Percentiles rank a stretch among this genome's conserved stretches.
phyloP scores from a whole-genome alignment of 139 green algal genomes.

The Coelastrella sp. region DNA sequence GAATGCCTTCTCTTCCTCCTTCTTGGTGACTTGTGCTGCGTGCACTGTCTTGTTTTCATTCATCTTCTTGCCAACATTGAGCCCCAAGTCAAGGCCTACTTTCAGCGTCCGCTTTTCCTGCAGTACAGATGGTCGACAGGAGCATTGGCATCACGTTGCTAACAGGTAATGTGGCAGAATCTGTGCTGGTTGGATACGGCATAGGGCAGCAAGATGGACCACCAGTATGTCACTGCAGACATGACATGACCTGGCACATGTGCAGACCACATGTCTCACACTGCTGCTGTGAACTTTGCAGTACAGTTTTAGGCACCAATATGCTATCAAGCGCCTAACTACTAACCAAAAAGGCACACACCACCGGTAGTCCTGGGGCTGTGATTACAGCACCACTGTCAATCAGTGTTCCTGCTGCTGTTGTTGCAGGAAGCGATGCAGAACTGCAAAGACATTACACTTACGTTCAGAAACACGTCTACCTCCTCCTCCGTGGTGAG shows the following conservation, averaged over 20 bases:
- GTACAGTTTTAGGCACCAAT: too few species aligned
- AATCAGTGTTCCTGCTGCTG: background rate
- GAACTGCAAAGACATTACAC: background rate
- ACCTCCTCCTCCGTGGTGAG: conserved; percentile 63
- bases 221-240: too few species aligned
- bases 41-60: conserved; percentile 59
- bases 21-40: conserved; percentile 45
- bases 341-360: too few species aligned
- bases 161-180: background rate
- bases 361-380: too few species aligned
- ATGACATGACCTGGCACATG: too few species aligned
- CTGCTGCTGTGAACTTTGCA: too few species aligned
- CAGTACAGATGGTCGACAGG: background rate
- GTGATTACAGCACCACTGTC: background rate
- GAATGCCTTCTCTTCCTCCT: conserved; percentile 54
- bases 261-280: too few species aligned
- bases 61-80: conserved; percentile 65
- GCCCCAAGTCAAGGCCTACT: conserved; percentile 67
- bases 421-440: background rate
- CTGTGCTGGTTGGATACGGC: background rate
- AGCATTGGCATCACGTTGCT: background rate
- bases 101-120: conserved; percentile 72
- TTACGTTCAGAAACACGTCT: conserved; percentile 57
- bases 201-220: background rate
- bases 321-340: too few species aligned